Conservation (phyloP, 192 early-diverging fungal genomes). For the Umbelopsis ramanniana region DNA sequence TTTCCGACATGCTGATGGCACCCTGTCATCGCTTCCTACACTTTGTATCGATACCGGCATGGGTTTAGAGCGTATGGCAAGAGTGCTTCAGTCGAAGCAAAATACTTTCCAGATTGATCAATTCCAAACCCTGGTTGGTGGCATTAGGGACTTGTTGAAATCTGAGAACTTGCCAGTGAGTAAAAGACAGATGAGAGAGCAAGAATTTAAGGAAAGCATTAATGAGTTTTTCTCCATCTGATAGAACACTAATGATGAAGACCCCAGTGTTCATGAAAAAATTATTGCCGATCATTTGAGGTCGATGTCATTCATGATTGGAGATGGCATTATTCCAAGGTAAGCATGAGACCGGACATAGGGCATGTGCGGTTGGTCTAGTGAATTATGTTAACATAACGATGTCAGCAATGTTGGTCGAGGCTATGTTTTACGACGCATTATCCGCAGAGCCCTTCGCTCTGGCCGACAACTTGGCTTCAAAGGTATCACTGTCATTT, state of each 20-base stretch:
- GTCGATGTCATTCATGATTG: constrained; percentile 59
- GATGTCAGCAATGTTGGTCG: constrained; percentile 50
- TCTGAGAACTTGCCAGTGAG: background rate
- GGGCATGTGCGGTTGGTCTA: background rate
- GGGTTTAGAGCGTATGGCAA: constrained; percentile 60
- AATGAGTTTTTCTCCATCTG: background rate
- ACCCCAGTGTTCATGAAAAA: constrained; percentile 52
- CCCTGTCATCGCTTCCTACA: constrained; percentile 48
- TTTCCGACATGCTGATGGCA: constrained; percentile 49
- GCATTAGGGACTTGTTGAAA: constrained; percentile 44
- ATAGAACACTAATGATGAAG: constrained; percentile 1
- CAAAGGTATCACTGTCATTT: constrained; percentile 33
- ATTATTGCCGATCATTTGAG: constrained; percentile 64
- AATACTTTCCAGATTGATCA: constrained; percentile 62
- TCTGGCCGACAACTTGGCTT: constrained; percentile 62
- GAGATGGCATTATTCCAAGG: constrained; percentile 62
- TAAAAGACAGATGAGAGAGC: background rate
- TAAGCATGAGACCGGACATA: constrained; percentile 11
- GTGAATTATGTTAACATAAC: background rate
- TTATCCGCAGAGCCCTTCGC: constrained; percentile 60
- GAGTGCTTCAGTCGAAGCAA: constrained; percentile 52
- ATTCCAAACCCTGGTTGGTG: constrained; percentile 48
- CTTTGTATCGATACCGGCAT: constrained; percentile 67
- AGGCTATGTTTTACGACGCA: constrained; percentile 63
- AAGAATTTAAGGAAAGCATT: background rate